Base-by-base conservation (phyloP, 2,329 filamentous ascomycete genomes). In the Boeremia lycopersici region DNA sequence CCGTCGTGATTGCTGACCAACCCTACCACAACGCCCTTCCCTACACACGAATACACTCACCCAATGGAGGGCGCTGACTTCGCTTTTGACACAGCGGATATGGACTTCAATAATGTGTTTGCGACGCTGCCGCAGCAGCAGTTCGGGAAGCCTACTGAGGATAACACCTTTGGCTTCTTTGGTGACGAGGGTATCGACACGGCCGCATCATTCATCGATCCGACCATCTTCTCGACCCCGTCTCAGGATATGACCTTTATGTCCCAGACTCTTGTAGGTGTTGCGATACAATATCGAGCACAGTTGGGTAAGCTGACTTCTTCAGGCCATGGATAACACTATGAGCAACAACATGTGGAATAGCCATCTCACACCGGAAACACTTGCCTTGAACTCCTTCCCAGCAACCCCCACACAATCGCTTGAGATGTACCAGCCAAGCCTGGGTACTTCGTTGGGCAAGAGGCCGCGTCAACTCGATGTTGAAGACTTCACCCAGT, bases 121-220 rank as follows among this genome's bases (percentile, higher is more conserved):
- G 53, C 59, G 41, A 65, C 65, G 59, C 53, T 63, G 50, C 56
- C 59, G 51, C 53, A 56, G 44, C 48, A 62, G 47, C 59, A 54
- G 41, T 69, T 63, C 53, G 57, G 56, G 61, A 72, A 73, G 65
- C 60, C 65, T 23, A 52, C 30, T 29, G 63, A 69, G 64, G 69
- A 60, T 72, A 65, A 71, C 55, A 73, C 71, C 54, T 65, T 65
- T 46, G 59, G 57, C 60, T 68, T 69, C 57, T 69, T 67, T 39
- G 62, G 59, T 61, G 71, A 73, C 57, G 72, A 74, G 64, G 71
- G 62, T 23, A 70, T 73, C 58, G 70, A 73, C 45, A 72, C 70
- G 23, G 60, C 65, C 25, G 54, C 47, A 42, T 57, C 62, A 47
- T 66, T 65, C 45, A 58, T 66, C 38, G 57, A 64, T 57, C 57